Evolutionary conservation across 2,329 filamentous ascomycete species (phyloP).

Genomic region (Colletotrichum sp.): DNA sequence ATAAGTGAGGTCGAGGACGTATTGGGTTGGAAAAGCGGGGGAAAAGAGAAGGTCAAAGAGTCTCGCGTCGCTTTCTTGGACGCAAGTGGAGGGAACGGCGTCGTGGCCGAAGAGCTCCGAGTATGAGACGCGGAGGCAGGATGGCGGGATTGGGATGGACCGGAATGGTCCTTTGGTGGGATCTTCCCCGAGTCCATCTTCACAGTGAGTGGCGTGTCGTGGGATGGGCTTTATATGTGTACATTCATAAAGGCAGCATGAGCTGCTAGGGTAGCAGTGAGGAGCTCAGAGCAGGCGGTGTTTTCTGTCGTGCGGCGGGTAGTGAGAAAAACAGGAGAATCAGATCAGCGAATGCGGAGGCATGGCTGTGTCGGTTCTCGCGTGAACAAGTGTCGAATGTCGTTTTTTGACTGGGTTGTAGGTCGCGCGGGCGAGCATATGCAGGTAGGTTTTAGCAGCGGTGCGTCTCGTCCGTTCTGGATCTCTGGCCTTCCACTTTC

Average conservation of each 20-base stretch:
- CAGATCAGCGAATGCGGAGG: conserved; percentile 16
- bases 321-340: background rate
- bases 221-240: conserved; percentile 10
- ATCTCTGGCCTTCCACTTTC: background rate
- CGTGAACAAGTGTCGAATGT: background rate
- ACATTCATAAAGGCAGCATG: conserved; percentile 1
- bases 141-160: conserved; percentile 5
- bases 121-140: background rate
- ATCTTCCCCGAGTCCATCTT: conserved; percentile 13
- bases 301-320: conserved; percentile 1
- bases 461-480: conserved; percentile 6
- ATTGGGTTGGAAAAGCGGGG: conserved; percentile 52
- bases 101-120: background rate
- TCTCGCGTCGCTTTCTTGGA: conserved; percentile 23
- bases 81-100: conserved; percentile 13
- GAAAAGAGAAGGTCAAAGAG: conserved; percentile 53
- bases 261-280: conserved; percentile 1
- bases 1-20: conserved; percentile 58
- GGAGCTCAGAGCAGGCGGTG: background rate
- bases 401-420: background rate
- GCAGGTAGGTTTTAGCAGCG: conserved; percentile 8
- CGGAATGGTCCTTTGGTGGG: background rate
- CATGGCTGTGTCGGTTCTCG: conserved; percentile 13
- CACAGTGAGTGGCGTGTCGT: background rate
- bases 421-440: conserved; percentile 3